Evolutionary conservation across 371 early-diverging fungal genomes (phyloP).

Genomic region (Rhizomucor pusillus): DNA sequence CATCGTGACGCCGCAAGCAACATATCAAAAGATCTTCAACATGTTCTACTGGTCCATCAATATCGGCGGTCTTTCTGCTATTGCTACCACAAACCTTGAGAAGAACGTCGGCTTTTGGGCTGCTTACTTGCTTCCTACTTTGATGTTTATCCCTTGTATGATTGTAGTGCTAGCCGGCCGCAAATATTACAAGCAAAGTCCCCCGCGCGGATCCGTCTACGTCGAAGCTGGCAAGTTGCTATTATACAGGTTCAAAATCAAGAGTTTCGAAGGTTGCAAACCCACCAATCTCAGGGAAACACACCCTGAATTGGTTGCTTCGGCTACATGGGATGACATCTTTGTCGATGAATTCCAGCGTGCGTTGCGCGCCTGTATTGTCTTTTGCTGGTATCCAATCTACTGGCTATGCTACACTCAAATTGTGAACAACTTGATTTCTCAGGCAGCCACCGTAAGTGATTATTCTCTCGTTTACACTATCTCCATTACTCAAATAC

Average conservation of each 20-base stretch:
- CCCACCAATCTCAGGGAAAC: constrained; percentile 26
- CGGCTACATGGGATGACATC: constrained; percentile 63
- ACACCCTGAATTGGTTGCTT: constrained; percentile 32
- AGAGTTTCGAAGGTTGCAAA: constrained; percentile 35
- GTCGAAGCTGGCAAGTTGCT: constrained; percentile 28
- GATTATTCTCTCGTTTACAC: not conserved
- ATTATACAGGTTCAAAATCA: constrained; percentile 21
- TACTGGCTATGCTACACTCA: constrained; percentile 81
- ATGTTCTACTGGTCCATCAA: constrained; percentile 82
- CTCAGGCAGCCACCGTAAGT: constrained; percentile 52
- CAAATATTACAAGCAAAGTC: constrained; percentile 51
- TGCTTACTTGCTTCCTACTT: constrained; percentile 67
- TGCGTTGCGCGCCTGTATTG: constrained; percentile 65
- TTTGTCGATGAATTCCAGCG: constrained; percentile 73
- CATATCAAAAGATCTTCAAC: constrained; percentile 45
- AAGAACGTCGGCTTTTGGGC: constrained; percentile 61
- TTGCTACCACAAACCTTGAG: constrained; percentile 58
- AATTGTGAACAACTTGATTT: constrained; percentile 74
- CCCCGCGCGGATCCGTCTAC: constrained; percentile 58
- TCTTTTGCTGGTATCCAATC: constrained; percentile 71
- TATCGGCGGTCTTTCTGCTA: constrained; percentile 66
- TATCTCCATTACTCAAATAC: not conserved
- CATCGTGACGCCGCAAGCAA: constrained; percentile 48
- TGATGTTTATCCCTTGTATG: constrained; percentile 64
- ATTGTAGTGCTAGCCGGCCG: constrained; percentile 55